Conservation (phyloP, 2,329 filamentous ascomycete genomes). For the Calonectria pseudoturangicola region DNA sequence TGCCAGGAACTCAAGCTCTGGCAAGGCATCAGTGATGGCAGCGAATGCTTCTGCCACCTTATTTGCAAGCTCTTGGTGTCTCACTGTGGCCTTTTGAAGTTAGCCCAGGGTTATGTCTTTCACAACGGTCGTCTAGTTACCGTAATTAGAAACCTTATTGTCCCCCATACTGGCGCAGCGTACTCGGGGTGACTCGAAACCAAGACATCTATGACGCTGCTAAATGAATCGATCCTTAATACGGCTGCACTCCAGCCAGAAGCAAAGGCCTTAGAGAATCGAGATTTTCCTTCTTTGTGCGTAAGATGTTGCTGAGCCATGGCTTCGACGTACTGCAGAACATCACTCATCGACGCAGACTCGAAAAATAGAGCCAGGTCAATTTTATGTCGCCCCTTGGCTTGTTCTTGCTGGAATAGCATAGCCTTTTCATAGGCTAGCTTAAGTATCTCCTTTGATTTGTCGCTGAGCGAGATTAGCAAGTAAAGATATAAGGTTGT, state of each 20-base stretch:
- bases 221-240: constrained; percentile 32
- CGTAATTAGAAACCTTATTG: constrained; percentile 36
- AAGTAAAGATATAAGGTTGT: neutral
- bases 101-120: neutral
- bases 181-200: constrained; percentile 38
- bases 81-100: constrained; percentile 30
- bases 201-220: constrained; percentile 32
- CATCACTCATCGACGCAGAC: constrained; percentile 30
- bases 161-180: constrained; percentile 39
- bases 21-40: constrained; percentile 26
- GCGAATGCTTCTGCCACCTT: constrained; percentile 32
- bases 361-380: neutral
- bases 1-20: constrained; percentile 38
- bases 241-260: constrained; percentile 28
- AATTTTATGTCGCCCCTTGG: neutral
- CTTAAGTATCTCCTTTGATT: constrained; percentile 27
- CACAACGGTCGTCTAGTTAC: neutral
- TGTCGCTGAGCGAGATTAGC: constrained; percentile 14
- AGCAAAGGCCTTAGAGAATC: neutral
- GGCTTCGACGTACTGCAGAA: constrained; percentile 11
- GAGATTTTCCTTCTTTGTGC: constrained; percentile 21
- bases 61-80: constrained; percentile 34
- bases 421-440: constrained; percentile 34
- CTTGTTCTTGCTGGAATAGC: constrained; percentile 24
- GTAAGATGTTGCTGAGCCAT: neutral